These are phyloP conservation scores for Stagonosporopsis rhizophila DNA, from an alignment of 2,329 filamentous ascomycete genomes.

Conservation along the genomic window DNA sequence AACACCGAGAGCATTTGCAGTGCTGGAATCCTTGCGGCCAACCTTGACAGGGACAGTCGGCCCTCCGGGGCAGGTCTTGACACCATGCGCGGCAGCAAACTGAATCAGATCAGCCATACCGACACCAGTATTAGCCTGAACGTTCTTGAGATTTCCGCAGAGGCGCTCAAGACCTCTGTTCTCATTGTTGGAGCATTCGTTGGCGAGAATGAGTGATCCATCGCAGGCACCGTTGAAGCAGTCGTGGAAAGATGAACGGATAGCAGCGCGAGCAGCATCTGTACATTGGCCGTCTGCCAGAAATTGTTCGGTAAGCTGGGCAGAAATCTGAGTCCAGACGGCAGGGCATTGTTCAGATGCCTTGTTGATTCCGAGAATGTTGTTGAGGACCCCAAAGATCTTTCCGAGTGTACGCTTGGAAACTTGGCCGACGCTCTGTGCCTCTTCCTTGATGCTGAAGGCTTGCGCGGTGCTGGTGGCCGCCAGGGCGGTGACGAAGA, in stretches of 20 bases:
- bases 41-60: conserved; percentile 44
- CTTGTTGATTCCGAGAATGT: conserved; percentile 14
- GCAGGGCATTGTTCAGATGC: conserved; percentile 32
- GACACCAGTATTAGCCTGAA: conserved; percentile 52
- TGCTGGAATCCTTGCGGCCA: conserved; percentile 42
- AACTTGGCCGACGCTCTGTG: conserved; percentile 18
- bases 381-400: conserved; percentile 15
- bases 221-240: conserved; percentile 49
- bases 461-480: conserved; percentile 37
- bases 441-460: conserved; percentile 30
- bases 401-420: conserved; percentile 28
- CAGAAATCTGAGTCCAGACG: conserved; percentile 44
- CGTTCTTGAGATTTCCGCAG: conserved; percentile 48
- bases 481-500: conserved; percentile 35
- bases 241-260: conserved; percentile 46
- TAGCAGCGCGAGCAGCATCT: conserved; percentile 46
- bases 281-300: conserved; percentile 45
- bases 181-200: conserved; percentile 45
- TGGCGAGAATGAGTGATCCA: conserved; percentile 46
- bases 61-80: conserved; percentile 47
- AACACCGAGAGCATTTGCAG: conserved; percentile 28
- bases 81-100: conserved; percentile 48
- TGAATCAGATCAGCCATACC: conserved; percentile 47
- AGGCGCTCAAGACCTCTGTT: conserved; percentile 56
- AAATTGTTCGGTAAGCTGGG: conserved; percentile 42